Base-by-base conservation (phyloP, 2,329 filamentous ascomycete species). In the Arthrobotrys entomopaga region DNA sequence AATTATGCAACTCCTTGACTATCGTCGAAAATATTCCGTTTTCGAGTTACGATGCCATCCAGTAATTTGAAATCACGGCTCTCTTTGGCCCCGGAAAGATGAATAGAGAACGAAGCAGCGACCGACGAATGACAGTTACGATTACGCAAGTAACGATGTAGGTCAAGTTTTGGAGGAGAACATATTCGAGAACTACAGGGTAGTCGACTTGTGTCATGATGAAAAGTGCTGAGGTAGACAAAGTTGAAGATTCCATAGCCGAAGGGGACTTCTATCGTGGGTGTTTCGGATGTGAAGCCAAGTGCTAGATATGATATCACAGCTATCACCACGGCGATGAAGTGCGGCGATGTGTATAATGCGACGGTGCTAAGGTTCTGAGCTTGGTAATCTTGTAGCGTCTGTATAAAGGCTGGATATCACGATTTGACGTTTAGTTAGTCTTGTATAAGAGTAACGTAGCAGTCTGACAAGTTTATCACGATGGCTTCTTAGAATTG, bases 1-100 rank as follows among this genome's bases (percentile, higher is more conserved):
- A n/a, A n/a, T n/a, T 26, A 26, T 26, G 3, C 29, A 73, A 50
- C 15, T 63, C 54, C 49, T 54, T 73, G 6, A 73, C 49, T 1
- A 61, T 66, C 56, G 57, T 73, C 13, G 69, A 73, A 38, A 66
- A 66, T 15, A 56, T 73, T 2, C 69, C 67, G 19, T 53, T 59
- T 3, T 53, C 48, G 15, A 72, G 53, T 11, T 72, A 20, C 29
- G 46, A 59, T 7, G 67, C 67, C 67, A 72, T 72, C 67, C 60
- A 72, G 29, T 65, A 65, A 19, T 72, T 72, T 13, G 67, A 72
- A n/a, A 60, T 13, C 4, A 60, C 49, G 1, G 67, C 67, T 20
- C 38, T 42, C 13, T 42, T 48, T 2, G 60, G 54, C 8, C 54
- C 60, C 6, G 67, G 67, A 38, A 72, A 65, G 5, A 22, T 65